Evolutionary conservation across 371 early-diverging fungal species (phyloP), one percentile per base, ranked within the genome.

Genomic region (Rhizomucor pusillus): DNA sequence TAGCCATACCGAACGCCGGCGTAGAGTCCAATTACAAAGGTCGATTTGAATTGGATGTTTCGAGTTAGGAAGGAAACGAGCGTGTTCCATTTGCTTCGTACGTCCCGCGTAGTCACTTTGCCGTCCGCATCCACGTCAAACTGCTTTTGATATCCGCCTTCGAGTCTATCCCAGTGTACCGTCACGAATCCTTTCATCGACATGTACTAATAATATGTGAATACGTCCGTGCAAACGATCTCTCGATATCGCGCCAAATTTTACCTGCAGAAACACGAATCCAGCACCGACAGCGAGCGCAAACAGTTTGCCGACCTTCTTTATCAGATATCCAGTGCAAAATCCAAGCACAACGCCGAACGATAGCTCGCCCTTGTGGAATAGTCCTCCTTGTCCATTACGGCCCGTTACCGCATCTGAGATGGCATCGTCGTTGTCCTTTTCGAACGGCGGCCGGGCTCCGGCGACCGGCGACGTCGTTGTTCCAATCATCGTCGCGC

Each of bases 21-120:
- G 56, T 71, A 71, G 33, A 82, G 75, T 0, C 85, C 85, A 23
- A 66, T 62, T 9, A 75, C 56, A 44, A 82, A 84, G 1, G 81
- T 75, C 1, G 79, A 71, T 57, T 81, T 84, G 69, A 84, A 84
- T 56, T 82, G 85, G 18, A 84, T 60, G 47, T 82, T 80, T 41
- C 62, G 67, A 5, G 85, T 84, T 61, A 84, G 64, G n/a, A 84
- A 41, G 12, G 59, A 63, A 23, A 78, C 61, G 18, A 84, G 53
- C 9, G 48, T 57, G 20, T 70, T 55, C 69, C 82, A 71, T 6
- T 63, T 73, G 22, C 66, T 54, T 25, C 66, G 66, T 33, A 77
- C 60, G 50, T 81, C 80, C 0, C 63, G 58, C 14, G 43, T 53
- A 0, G 80, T 80, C 1, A 82, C 82, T 34, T 59, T 61, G 20